Evolutionary conservation across 2,329 filamentous ascomycete species (phyloP), one percentile per base, ranked within the genome.

Genomic region (Fusarium sp.): DNA sequence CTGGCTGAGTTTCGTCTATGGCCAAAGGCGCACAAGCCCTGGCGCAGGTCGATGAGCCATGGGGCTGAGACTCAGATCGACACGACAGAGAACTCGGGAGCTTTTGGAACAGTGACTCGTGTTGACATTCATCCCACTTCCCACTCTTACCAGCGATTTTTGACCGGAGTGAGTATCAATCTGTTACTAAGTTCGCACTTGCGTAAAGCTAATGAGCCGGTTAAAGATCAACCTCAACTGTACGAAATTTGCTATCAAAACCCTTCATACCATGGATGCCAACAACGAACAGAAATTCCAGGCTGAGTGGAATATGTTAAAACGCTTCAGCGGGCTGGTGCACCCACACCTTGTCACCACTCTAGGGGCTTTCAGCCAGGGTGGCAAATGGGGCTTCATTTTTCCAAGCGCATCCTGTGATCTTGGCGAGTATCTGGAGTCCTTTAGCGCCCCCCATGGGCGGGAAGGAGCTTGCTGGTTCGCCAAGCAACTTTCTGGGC

Each of bases 221-320:
- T 20, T 20, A 4, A 34, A 65, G 56, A 39, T 62, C 7, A 40
- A 54, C 1, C 5, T 66, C 2, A 34, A 58, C 2, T 53, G 42
- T 6, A 48, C 20, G 8, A 38, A 15, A 1, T 52, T 68, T 45
- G 62, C 65, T 5, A 48, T 68, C n/a, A 68, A 68, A 26, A 42
- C 20, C 0, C 49, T 68, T 4, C 36, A 24, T 9, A 24, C 13
- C 0, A 31, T 13, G 14, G 20, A 31, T 5, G 5, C 13, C 9
- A 53, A 55, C 31, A 33, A 38, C 3, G n/a, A 65, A 8, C 7
- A 24, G 5, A 13, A 11, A 6, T 65, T 48, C 15, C 18, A 8
- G 3, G 10, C 3, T 2, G 61, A 62, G 18, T 33, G 46, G 17
- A 10, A 58, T 1, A 52, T 50, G 34, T 14, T 68, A 14, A 43